Conservation (phyloP, 176 grass and related monocot species). For the Juncus inflexus region DNA sequence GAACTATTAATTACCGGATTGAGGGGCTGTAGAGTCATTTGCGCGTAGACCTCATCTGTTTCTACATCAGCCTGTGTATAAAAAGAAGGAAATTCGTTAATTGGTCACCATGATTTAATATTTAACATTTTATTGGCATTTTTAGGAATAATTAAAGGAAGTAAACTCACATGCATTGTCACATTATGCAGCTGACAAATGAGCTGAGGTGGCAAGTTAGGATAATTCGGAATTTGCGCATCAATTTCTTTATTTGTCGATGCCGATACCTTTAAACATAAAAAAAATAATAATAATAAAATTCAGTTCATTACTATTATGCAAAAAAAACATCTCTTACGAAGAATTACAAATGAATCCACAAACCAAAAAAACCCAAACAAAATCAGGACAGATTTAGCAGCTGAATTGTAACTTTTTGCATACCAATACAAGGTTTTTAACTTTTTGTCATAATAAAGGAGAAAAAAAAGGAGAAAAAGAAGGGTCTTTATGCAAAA, state of each 20-base stretch:
- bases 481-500: neutral
- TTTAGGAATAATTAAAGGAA: slow-evolving; percentile 4
- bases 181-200: slow-evolving; percentile 97
- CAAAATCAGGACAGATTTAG: neutral
- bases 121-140: neutral
- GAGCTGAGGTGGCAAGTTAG: slow-evolving; percentile 82
- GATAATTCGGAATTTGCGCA: slow-evolving; percentile 88
- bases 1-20: slow-evolving; percentile 50
- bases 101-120: no score
- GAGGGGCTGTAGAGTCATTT: slow-evolving; percentile 94
- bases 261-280: slow-evolving; percentile 59
- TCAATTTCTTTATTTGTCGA: slow-evolving; percentile 98
- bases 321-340: no score
- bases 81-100: neutral
- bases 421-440: neutral
- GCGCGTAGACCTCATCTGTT: slow-evolving; percentile 93
- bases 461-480: slow-evolving; percentile 24
- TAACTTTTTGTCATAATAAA: slow-evolving; percentile 11
- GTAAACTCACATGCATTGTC: slow-evolving; percentile 85
- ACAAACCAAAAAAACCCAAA: slow-evolving; percentile 2
- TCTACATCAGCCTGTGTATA: slow-evolving; percentile 79
- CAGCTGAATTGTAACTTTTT: neutral
- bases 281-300: neutral
- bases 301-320: no score
- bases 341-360: no score